Evolutionary conservation across 257 asterid species (phyloP), one percentile per base, ranked within the genome.

Genomic region (Paulownia fortunei): DNA sequence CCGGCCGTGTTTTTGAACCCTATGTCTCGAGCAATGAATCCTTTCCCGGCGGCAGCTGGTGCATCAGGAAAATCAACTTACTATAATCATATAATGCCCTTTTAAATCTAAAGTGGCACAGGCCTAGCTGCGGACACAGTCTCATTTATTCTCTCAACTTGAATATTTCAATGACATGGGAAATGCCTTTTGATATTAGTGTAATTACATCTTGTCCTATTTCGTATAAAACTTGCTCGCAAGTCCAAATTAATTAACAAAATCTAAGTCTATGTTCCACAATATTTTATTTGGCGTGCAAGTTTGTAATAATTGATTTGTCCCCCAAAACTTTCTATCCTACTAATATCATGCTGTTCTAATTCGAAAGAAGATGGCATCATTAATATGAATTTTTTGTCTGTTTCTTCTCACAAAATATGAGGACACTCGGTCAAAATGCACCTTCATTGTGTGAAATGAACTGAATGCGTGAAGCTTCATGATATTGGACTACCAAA

Each of bases 1-100:
- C 98, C 97, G 19, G 97, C 98, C 0, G 90, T 88, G 90, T 93
- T 93, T 59, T 2, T 72, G 86, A 93, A 90, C 27, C 79, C 64
- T 24, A 92, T 90, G 87, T 86, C 93, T 36, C 84, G 86, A 0
- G 94, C 96, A 0, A 93, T 81, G 87, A 93, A 93, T 8, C 89
- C 89, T 77, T 67, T 86, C 10, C 98, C 97, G 0, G 79, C 85
- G 0, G 54, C 87, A 39, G 84, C 97, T 93, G 84, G 19, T 61
- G 41, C 24, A 73, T 18, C 0, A 36, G 6, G 55, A 49, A 27
- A 49, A 42, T 61, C 18, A 1, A 10, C 0, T 32, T 51, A 32
- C 12, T 47, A 36, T 47, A 54, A 27, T 62, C 1, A n/a, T 2
- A 26, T 6, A n/a, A n/a, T n/a, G n/a, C n/a, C n/a, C n/a, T n/a